Evolutionary conservation across 805 yeast genomes (phyloP).

Genomic region (Saccharomycopsis microspora): DNA sequence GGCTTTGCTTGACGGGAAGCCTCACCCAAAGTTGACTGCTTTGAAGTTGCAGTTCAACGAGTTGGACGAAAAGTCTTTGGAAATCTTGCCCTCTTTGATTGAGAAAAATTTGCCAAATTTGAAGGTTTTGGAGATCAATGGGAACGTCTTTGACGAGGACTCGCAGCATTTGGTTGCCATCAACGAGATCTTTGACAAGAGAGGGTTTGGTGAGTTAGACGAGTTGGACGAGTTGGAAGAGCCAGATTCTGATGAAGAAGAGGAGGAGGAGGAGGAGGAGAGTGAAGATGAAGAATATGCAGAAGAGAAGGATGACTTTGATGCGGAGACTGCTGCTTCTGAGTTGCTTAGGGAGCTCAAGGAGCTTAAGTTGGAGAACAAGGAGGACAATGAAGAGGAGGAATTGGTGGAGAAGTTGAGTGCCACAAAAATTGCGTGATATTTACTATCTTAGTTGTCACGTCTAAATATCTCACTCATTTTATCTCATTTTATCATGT

Average conservation of each 20-base stretch:
- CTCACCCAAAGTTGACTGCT: slow-evolving; percentile 31
- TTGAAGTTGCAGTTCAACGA: slow-evolving; percentile 85
- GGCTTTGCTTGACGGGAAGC: slow-evolving; percentile 32
- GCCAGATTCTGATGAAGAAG: slow-evolving; percentile 47
- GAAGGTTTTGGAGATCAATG: slow-evolving; percentile 71
- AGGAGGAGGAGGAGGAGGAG: slow-evolving; percentile 31
- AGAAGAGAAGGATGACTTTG: slow-evolving; percentile 40
- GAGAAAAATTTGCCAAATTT: slow-evolving; percentile 46
- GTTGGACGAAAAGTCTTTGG: slow-evolving; percentile 55
- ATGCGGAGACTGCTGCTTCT: slow-evolving; percentile 29
- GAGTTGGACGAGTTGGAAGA: slow-evolving; percentile 95
- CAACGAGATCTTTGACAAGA: slow-evolving; percentile 48
- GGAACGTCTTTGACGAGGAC: slow-evolving; percentile 89
- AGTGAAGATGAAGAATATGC: slow-evolving; percentile 26
- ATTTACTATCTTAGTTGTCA: not conserved
- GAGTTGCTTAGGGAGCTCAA: slow-evolving; percentile 29
- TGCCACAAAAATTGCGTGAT: slow-evolving; percentile 32
- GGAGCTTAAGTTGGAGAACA: slow-evolving; percentile 31
- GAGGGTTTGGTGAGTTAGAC: slow-evolving; percentile 76
- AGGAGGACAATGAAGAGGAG: slow-evolving; percentile 29
- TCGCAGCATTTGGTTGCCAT: slow-evolving; percentile 55
- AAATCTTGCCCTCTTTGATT: slow-evolving; percentile 44
- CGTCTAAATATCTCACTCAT: too few relatives aligned
- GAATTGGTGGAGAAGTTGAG: slow-evolving; percentile 48
- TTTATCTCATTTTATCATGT: too few relatives aligned